These are phyloP conservation scores for Glycine soja DNA, from an alignment of 306 rosid species.

Conservation along the genomic window DNA sequence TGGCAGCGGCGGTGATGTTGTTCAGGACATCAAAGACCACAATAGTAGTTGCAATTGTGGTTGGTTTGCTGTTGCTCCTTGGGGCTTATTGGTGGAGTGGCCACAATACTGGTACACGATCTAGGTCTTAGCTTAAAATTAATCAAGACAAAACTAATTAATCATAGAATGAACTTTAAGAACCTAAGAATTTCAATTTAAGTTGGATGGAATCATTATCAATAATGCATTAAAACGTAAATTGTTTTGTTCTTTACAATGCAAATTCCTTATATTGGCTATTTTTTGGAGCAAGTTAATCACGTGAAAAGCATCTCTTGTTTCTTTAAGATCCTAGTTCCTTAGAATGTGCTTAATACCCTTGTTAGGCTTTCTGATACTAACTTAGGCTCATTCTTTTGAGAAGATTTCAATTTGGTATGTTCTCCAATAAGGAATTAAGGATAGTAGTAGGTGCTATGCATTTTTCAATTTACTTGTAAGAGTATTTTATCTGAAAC, in stretches of 20 bases:
- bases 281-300: constrained; percentile 30
- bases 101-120: constrained; percentile 61
- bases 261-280: constrained; percentile 26
- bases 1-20: constrained; percentile 76
- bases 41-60: constrained; percentile 70
- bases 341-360: constrained; percentile 26
- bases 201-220: constrained; percentile 36
- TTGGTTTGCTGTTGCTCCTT: constrained; percentile 76
- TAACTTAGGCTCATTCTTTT: constrained; percentile 14
- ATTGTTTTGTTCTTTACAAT: constrained; percentile 25
- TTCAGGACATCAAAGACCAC: constrained; percentile 70
- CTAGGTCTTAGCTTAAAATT: constrained; percentile 63
- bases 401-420: constrained; percentile 9
- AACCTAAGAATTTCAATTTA: constrained; percentile 33
- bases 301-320: neutral
- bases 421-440: constrained; percentile 10
- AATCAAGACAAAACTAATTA: constrained; percentile 46
- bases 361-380: constrained; percentile 11
- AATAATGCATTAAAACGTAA: constrained; percentile 9
- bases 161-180: constrained; percentile 40
- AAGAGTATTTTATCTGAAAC: neutral
- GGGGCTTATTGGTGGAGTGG: constrained; percentile 85
- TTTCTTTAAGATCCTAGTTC: constrained; percentile 17
- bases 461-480: constrained; percentile 1
- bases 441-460: neutral